phyloP scores from a whole-genome alignment of 352 stramenopile species.

The Pythium dissimile region DNA sequence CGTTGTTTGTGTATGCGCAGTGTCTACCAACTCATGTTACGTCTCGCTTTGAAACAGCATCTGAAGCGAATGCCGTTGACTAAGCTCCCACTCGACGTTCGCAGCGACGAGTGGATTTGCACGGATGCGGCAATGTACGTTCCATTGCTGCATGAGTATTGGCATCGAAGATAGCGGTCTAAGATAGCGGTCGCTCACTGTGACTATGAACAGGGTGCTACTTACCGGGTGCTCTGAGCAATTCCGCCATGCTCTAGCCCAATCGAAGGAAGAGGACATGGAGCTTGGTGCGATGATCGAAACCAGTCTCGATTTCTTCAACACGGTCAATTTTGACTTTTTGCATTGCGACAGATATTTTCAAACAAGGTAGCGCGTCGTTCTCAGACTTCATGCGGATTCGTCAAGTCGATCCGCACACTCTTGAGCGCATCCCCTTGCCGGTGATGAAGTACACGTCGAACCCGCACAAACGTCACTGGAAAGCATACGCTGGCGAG shows the following conservation, averaged over 20 bases:
- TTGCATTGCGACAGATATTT: conserved; percentile 40
- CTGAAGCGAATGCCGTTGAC: conserved; percentile 35
- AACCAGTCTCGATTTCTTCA: too few species aligned
- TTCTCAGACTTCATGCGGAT: conserved; percentile 67
- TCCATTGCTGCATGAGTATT: not conserved
- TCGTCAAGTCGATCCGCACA: conserved; percentile 34
- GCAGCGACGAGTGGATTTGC: conserved; percentile 68
- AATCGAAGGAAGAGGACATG: conserved; percentile 31
- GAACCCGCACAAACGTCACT: conserved; percentile 43
- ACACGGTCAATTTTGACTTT: not conserved
- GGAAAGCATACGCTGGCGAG: conserved; percentile 43
- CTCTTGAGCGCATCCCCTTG: conserved; percentile 47
- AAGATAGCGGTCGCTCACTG: not conserved
- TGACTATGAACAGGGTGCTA: conserved; percentile 33
- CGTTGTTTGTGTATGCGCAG: conserved; percentile 12
- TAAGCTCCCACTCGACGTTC: conserved; percentile 44
- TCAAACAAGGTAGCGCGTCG: conserved; percentile 67
- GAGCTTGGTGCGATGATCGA: conserved; percentile 45
- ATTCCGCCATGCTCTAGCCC: conserved; percentile 48
- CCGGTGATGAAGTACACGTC: conserved; percentile 65
- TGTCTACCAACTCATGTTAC: conserved; percentile 59
- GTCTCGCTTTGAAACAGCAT: conserved; percentile 49
- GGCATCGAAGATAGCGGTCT: not conserved
- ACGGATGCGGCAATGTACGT: conserved; percentile 72
- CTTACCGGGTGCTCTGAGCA: conserved; percentile 52